Base-by-base conservation (phyloP, 2,329 filamentous ascomycete genomes). In the Ceratocystis cubensis region DNA sequence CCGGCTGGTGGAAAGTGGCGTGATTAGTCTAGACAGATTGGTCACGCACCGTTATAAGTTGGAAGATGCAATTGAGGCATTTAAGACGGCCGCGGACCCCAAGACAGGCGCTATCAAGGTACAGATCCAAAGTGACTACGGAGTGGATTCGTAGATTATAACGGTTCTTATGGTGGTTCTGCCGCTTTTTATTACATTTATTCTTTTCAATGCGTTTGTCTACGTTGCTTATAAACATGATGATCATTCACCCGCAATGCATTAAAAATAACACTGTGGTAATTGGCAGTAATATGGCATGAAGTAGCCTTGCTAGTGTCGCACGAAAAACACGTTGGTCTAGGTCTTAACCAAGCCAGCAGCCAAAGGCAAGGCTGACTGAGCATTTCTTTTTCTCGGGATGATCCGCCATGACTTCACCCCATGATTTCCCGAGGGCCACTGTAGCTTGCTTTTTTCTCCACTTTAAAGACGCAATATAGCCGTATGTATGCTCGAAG, bases 51-150 rank as follows among this genome's bases (percentile, higher is more conserved):
- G 90, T 20, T 96, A 88, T 78, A 79, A 82, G 70, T 78, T 97
- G 46, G 92, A 96, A 78, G 88, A 97, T 74, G 91, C 92, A 0
- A 76, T 94, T 33, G 84, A 93, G 77, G 93, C 93, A 6, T 97
- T 97, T 76, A 85, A 91, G 78, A 94, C 89, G 50, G 91, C 92
- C 22, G 85, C 88, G 7, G 86, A 96, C 76, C 87, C 91, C 48
- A 91, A 88, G 80, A 96, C 89, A 64, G 92, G 93, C 5, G 91
- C 92, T n/a, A 96, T 97, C 77, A 97, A 97, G 82, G 92, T 96
- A 69, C 88, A 91, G 82, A 96, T 96, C 73, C 90, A 92, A 80
- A 91, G 84, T 72, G 66, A 68, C 20, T 68, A 68, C 20, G 66
- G 66, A 3, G 66, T 65, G 10, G 66, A 68, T 63, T 33, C 59